Conservation (phyloP, 2,329 filamentous ascomycete genomes). For the Trichoderma asperellum region DNA sequence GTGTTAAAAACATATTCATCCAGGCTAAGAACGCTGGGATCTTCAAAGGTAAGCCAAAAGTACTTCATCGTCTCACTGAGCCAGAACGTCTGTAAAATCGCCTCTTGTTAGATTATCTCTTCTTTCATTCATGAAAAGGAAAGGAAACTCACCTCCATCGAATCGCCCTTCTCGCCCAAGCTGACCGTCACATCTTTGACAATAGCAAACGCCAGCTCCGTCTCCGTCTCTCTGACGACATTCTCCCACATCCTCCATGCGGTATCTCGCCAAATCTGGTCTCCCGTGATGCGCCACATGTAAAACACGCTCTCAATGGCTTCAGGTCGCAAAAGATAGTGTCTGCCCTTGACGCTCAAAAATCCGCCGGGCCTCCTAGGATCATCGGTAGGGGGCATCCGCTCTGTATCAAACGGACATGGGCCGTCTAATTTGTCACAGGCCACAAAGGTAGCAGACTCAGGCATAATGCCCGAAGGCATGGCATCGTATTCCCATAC, state of each 20-base stretch:
- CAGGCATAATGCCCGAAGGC: constrained; percentile 59
- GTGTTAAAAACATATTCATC: too few relatives aligned
- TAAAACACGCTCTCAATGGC: constrained; percentile 58
- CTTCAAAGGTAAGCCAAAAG: too few relatives aligned
- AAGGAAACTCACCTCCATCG: constrained; percentile 59
- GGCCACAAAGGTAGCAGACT: constrained; percentile 48
- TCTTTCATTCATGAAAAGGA: background rate
- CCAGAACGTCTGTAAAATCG: too few relatives aligned
- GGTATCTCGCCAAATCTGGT: constrained; percentile 48
- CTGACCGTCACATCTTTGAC: constrained; percentile 44
- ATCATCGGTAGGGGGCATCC: constrained; percentile 30
- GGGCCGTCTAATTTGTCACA: constrained; percentile 43
- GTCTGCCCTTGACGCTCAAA: constrained; percentile 52
- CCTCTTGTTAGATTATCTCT: too few relatives aligned
- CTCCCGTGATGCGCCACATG: constrained; percentile 56
- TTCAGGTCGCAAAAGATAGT: constrained; percentile 53
- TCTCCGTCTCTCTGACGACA: constrained; percentile 49
- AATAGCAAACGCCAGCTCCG: constrained; percentile 49
- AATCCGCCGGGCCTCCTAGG: constrained; percentile 57
- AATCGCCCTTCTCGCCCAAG: constrained; percentile 51
- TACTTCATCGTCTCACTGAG: too few relatives aligned
- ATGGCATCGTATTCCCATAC: constrained; percentile 58
- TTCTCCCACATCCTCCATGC: constrained; percentile 55
- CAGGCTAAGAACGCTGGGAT: too few relatives aligned
- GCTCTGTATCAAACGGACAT: constrained; percentile 42